phyloP scores from a whole-genome alignment of 2,329 filamentous ascomycete species.

The Trichoderma arundinaceum region DNA sequence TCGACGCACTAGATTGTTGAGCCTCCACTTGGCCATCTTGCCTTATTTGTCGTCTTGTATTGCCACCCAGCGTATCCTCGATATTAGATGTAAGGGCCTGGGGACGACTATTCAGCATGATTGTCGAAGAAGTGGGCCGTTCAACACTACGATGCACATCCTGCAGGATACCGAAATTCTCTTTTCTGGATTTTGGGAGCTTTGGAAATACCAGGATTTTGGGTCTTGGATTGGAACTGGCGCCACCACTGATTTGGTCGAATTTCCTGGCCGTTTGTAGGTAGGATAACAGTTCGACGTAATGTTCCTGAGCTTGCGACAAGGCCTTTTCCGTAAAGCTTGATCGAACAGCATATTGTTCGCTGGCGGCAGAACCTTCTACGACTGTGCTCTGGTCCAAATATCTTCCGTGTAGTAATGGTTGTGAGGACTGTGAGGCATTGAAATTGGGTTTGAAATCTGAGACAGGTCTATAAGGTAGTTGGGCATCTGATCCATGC shows the following conservation, averaged over 20 bases:
- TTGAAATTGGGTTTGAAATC: background rate
- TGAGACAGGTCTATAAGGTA: background rate
- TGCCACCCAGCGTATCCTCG: conserved; percentile 8
- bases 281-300: conserved; percentile 71
- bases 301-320: conserved; percentile 72
- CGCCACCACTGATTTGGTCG: conserved; percentile 47
- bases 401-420: conserved; percentile 6
- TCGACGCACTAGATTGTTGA: background rate
- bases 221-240: conserved; percentile 47
- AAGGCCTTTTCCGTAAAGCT: conserved; percentile 72
- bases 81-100: conserved; percentile 19
- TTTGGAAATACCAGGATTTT: conserved; percentile 63
- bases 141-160: conserved; percentile 4
- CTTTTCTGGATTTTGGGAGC: conserved; percentile 47
- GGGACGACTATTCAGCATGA: background rate
- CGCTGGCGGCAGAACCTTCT: background rate
- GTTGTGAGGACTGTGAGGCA: background rate
- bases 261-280: conserved; percentile 65
- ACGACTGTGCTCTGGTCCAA: background rate
- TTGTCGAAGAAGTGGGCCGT: background rate
- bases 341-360: conserved; percentile 32
- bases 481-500: conserved; percentile 7
- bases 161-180: background rate
- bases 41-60: background rate
- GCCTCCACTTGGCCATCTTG: background rate